These are phyloP conservation scores for Lactarius sanguifluus DNA, from an alignment of 768 basidiomycete species.

Conservation along the genomic window DNA sequence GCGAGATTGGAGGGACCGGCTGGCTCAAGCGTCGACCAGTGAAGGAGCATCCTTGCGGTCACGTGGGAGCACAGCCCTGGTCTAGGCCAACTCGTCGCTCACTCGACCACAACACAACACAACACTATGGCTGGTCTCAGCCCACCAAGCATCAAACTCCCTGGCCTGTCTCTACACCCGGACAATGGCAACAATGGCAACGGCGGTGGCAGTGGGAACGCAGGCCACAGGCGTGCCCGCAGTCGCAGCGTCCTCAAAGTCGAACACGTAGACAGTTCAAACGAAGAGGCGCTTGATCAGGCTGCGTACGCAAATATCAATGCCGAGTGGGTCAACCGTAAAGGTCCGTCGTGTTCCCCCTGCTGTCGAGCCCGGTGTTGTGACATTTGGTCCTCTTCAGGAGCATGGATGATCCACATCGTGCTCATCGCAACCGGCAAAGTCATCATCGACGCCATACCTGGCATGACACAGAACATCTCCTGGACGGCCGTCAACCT, in stretches of 20 bases:
- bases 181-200: neutral
- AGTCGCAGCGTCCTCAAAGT: conserved; percentile 82
- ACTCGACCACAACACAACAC: neutral
- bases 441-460: conserved; percentile 89
- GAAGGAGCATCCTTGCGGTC: conserved; percentile 41
- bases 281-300: conserved; percentile 77
- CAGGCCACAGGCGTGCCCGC: conserved; percentile 43
- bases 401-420: conserved; percentile 97
- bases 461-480: conserved; percentile 89
- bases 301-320: conserved; percentile 82
- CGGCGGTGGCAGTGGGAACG: neutral
- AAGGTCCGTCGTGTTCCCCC: conserved; percentile 51
- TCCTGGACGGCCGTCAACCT: conserved; percentile 96
- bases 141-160: conserved; percentile 23
- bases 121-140: conserved; percentile 16
- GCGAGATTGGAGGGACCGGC: conserved; percentile 57
- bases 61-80: neutral
- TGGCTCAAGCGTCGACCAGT: conserved; percentile 67
- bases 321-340: conserved; percentile 91
- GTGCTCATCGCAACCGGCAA: conserved; percentile 90
- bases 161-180: conserved; percentile 18
- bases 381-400: conserved; percentile 43
- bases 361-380: conserved; percentile 7
- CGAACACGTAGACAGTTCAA: conserved; percentile 71
- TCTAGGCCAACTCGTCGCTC: neutral